These are phyloP conservation scores for Blastosporella zonata DNA, from an alignment of 1,284 basidiomycete genomes.

Conservation along the genomic window DNA sequence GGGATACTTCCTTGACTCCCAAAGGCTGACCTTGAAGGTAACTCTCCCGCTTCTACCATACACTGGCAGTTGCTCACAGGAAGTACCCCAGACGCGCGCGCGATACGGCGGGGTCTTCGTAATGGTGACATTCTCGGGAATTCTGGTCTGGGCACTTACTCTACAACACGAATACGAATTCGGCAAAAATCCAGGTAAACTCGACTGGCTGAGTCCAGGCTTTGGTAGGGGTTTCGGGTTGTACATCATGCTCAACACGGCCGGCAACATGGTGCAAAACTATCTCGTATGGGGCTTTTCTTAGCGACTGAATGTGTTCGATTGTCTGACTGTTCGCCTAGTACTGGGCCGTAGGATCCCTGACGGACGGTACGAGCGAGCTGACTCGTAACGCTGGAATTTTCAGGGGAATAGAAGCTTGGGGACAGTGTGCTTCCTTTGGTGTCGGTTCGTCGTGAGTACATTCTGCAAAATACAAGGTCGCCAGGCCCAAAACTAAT, in stretches of 20 bases:
- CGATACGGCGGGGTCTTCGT: constrained; percentile 17
- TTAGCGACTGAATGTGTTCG: background rate
- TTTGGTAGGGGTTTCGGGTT: constrained; percentile 21
- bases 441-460: constrained; percentile 23
- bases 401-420: constrained; percentile 20
- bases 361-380: constrained; percentile 20
- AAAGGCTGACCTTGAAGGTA: constrained; percentile 17
- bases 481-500: background rate
- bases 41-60: background rate
- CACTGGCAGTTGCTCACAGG: background rate
- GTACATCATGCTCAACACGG: constrained; percentile 20
- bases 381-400: constrained; percentile 20
- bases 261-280: constrained; percentile 21
- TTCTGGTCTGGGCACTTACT: constrained; percentile 22
- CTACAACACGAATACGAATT: constrained; percentile 18
- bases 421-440: constrained; percentile 22
- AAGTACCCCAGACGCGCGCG: constrained; percentile 11
- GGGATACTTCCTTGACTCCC: constrained; percentile 21
- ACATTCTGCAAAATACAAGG: background rate
- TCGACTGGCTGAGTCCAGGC: constrained; percentile 21
- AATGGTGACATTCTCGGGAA: constrained; percentile 17
- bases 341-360: constrained; percentile 23
- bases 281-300: constrained; percentile 15
- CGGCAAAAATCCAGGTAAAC: constrained; percentile 19
- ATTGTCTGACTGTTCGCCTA: background rate